Base-by-base conservation (phyloP, 257 asterid genomes). In the Verbascum thapsus region DNA sequence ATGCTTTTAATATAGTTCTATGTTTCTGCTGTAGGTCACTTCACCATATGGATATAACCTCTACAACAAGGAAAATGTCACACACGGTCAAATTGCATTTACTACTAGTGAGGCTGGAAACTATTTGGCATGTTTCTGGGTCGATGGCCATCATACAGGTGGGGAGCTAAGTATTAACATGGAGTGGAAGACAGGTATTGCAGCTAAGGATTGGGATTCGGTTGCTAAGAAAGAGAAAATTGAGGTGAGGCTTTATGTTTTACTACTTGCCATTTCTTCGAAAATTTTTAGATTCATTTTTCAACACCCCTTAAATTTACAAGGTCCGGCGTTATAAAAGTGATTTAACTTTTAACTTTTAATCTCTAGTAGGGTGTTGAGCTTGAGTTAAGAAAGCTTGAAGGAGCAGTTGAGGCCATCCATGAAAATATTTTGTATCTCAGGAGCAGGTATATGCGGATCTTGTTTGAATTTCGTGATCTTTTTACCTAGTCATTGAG, bases 371-470 rank as follows among this genome's bases (percentile, higher is more conserved):
- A 87, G 98, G 98, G 96, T 58, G 67, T 91, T 43, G 96, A 86
- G 76, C 96, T 91, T 67, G 98, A 91, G 80, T 79, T 88, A 23
- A 81, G 85, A 74, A 88, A 91, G 77, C 96, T 91, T 61, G 96
- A 91, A 77, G 98, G 88, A 64, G 96, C 90, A 23, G 91, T 88
- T 44, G 95, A 88, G 62, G 80, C 95, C 61, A 87, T 91, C 70
- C 96, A 76, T 73, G 96, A 84, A 78, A 91, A 88, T 62, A 74
- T 91, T 59, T 52, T 84, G 11, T 85, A 85, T 78, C 89, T 90
- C 10, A 88, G 72, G 83, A 53, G 67, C 81, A 91, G 95, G 98
- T 88, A 44, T 10, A 20, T 66, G 45, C 12, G 60, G 30, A 41
- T 39, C 63, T 64, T 47, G 6, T 50, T 59, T 10, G 10, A 9